Conservation (phyloP, 2,329 filamentous ascomycete genomes). For the Epichloe sibirici region DNA sequence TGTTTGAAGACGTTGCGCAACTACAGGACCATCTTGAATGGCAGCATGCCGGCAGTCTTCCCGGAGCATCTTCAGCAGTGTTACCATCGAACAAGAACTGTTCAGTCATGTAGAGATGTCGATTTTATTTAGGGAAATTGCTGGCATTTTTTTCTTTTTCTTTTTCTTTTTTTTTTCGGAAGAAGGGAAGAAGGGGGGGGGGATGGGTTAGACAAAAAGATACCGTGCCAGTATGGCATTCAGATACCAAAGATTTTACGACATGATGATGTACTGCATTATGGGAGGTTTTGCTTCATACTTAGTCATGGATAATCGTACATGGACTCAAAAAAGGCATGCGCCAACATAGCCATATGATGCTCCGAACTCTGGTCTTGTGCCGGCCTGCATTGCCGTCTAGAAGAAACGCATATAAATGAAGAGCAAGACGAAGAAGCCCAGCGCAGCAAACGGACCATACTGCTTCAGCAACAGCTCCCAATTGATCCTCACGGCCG, state of each 20-base stretch:
- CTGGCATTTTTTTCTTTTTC: no score
- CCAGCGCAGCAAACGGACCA: constrained; percentile 74
- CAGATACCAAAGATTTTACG: background rate
- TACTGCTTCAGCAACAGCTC: constrained; percentile 94
- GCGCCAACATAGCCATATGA: background rate
- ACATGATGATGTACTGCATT: background rate
- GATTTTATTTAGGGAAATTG: background rate
- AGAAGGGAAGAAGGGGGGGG: no score
- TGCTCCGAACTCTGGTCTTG: background rate
- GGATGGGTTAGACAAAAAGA: no score
- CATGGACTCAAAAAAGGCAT: constrained; percentile 6
- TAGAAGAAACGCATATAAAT: constrained; percentile 91
- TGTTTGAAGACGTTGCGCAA: constrained; percentile 35
- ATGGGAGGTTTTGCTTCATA: constrained; percentile 2
- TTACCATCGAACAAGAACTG: constrained; percentile 28
- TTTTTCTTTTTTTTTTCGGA: no score
- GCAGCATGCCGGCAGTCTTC: constrained; percentile 35
- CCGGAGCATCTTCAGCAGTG: constrained; percentile 20
- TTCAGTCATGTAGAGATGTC: constrained; percentile 27
- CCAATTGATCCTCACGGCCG: constrained; percentile 95
- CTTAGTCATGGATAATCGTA: constrained; percentile 13
- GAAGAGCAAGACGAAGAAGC: constrained; percentile 72
- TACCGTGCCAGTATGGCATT: background rate
- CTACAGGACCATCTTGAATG: constrained; percentile 46
- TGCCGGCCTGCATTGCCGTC: constrained; percentile 7